Conservation (phyloP, 176 grass and related monocot genomes). For the Miscanthus lutarioriparius region DNA sequence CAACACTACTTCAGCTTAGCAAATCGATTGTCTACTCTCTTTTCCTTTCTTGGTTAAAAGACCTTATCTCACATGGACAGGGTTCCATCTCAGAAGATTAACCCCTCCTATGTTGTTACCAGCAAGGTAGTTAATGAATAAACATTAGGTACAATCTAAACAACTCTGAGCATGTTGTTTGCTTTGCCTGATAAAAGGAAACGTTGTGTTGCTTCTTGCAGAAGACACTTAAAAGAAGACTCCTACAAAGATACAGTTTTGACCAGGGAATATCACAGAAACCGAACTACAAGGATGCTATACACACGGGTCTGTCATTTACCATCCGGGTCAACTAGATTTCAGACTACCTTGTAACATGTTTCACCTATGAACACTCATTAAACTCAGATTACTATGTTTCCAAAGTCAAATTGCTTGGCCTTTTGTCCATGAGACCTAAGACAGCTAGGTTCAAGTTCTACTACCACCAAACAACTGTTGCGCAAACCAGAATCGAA, state of each 20-base stretch:
- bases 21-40: background rate
- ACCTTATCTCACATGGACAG: background rate
- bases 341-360: background rate
- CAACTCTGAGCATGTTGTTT: background rate
- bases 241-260: background rate
- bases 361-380: background rate
- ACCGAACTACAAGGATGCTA: background rate
- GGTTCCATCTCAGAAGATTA: background rate
- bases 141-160: background rate
- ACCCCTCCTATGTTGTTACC: background rate
- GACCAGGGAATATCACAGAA: background rate
- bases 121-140: background rate
- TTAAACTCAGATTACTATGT: background rate
- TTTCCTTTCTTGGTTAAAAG: background rate
- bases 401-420: background rate
- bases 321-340: constrained; percentile 15
- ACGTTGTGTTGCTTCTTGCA: background rate
- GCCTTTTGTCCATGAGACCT: background rate
- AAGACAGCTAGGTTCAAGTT: background rate
- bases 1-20: background rate
- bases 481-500: constrained; percentile 3
- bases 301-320: background rate
- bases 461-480: background rate
- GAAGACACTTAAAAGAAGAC: background rate
- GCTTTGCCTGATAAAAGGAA: background rate